phyloP scores from a whole-genome alignment of 108 stramenopile genomes.

The Fragilariopsis cylindrus region DNA sequence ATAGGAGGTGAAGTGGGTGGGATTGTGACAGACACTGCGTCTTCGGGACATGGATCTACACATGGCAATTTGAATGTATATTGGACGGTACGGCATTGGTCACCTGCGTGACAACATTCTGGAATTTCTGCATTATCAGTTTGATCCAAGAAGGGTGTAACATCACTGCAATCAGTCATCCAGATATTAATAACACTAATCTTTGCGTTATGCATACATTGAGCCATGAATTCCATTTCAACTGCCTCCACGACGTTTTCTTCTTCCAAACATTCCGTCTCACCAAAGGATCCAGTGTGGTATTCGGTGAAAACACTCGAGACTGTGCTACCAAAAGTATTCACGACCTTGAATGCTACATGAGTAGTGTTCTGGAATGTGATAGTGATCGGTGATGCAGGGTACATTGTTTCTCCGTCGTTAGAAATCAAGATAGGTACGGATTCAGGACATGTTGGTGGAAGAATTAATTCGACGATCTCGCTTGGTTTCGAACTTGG shows the following conservation, averaged over 20 bases:
- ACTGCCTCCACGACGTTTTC: background rate
- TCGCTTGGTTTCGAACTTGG: background rate
- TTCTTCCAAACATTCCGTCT: constrained; percentile 24
- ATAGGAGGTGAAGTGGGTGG: no score
- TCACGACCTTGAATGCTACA: constrained; percentile 20
- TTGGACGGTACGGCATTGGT: constrained; percentile 14
- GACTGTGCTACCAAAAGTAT: constrained; percentile 14
- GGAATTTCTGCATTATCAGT: constrained; percentile 21
- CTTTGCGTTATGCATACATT: constrained; percentile 4
- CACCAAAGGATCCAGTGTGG: constrained; percentile 4
- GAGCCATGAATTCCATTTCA: constrained; percentile 1
- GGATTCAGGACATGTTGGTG: constrained; percentile 15
- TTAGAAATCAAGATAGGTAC: constrained; percentile 3
- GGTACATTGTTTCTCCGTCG: constrained; percentile 17
- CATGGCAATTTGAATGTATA: constrained; percentile 27
- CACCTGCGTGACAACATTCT: constrained; percentile 21
- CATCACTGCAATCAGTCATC: background rate
- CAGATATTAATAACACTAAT: constrained; percentile 17
- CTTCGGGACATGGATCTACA: constrained; percentile 18
- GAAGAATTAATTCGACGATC: background rate
- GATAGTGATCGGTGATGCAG: constrained; percentile 10
- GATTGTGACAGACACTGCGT: background rate
- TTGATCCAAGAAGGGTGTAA: background rate
- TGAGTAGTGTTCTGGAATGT: constrained; percentile 16
- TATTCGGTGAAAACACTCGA: constrained; percentile 26